Percentiles rank a stretch among this genome's conserved stretches.
These are phyloP conservation scores for Hansfordia pulvinata DNA, from an alignment of 2,329 filamentous ascomycete species.

Conservation along the genomic window DNA sequence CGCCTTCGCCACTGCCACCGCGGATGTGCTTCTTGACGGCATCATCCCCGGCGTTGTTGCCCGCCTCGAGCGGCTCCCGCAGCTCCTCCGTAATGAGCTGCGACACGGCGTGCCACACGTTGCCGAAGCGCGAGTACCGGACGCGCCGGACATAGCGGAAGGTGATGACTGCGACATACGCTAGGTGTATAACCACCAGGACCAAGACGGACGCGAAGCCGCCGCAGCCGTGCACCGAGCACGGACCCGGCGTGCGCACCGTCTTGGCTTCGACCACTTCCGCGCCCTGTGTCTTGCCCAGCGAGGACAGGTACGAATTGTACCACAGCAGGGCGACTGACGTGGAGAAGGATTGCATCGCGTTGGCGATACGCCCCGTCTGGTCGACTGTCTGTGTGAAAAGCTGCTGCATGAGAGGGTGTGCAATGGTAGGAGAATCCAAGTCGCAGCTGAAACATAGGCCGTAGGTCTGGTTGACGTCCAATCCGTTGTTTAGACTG, in stretches of 20 bases:
- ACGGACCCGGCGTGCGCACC: constrained; percentile 1
- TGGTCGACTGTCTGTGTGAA: background rate
- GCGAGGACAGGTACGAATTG: constrained; percentile 1
- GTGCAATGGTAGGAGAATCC: too few relatives aligned
- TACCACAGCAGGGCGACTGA: background rate
- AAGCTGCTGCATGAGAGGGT: background rate
- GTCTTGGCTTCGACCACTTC: constrained; percentile 1
- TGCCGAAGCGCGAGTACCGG: constrained; percentile 5
- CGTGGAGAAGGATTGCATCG: constrained; percentile 1
- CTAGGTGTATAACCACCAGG: constrained; percentile 3
- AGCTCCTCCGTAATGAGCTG: constrained; percentile 4
- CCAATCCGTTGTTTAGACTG: too few relatives aligned
- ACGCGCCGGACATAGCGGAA: constrained; percentile 2
- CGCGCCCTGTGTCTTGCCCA: background rate
- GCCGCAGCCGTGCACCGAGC: constrained; percentile 1
- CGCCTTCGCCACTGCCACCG: too few relatives aligned
- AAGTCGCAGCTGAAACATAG: too few relatives aligned
- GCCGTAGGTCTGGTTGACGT: too few relatives aligned
- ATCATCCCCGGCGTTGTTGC: constrained; percentile 1
- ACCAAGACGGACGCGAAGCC: constrained; percentile 3
- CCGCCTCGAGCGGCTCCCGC: constrained; percentile 1
- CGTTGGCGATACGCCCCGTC: constrained; percentile 1
- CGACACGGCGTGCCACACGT: constrained; percentile 6
- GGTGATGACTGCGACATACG: constrained; percentile 3
- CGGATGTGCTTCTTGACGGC: background rate